Evolutionary conservation across 2,329 filamentous ascomycete species (phyloP).

Genomic region (Phaeosphaeria sp.): DNA sequence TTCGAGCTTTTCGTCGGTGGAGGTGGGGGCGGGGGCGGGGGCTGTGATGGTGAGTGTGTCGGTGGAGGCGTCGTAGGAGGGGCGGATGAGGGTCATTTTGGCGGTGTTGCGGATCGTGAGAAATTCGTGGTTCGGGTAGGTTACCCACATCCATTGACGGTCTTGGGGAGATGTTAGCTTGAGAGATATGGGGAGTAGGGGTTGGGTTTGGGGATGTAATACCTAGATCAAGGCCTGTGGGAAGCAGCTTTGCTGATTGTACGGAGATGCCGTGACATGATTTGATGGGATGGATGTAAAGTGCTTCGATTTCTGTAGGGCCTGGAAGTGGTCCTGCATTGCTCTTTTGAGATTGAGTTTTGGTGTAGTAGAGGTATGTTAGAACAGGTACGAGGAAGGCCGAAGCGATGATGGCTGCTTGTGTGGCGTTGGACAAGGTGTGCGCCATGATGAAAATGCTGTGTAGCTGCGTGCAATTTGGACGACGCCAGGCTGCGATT

Average conservation of each 20-base stretch:
- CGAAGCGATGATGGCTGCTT: constrained; percentile 31
- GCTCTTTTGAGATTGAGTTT: constrained; percentile 14
- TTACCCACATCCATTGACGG: constrained; percentile 71
- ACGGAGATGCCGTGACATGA: constrained; percentile 69
- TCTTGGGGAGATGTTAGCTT: constrained; percentile 51
- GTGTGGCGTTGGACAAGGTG: constrained; percentile 23
- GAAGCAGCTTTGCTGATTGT: constrained; percentile 58
- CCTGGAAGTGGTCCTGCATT: constrained; percentile 39
- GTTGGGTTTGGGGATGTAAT: too few relatives aligned
- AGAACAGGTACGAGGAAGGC: constrained; percentile 40
- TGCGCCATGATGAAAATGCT: constrained; percentile 26
- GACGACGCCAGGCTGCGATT: background rate
- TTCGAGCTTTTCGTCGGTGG: constrained; percentile 34
- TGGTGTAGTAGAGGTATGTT: constrained; percentile 37
- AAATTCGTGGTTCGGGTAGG: constrained; percentile 61
- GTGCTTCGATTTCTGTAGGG: constrained; percentile 52
- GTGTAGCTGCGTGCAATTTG: background rate
- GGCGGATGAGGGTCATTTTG: constrained; percentile 69
- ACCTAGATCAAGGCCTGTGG: constrained; percentile 64
- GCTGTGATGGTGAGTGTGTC: constrained; percentile 59
- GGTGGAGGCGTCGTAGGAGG: constrained; percentile 54
- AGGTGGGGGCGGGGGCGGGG: constrained; percentile 51
- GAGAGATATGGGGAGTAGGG: too few relatives aligned
- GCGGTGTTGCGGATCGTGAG: constrained; percentile 68
- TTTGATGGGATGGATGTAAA: constrained; percentile 70